These are phyloP conservation scores for Pseudocercospora eumusae DNA, from an alignment of 2,329 filamentous ascomycete species.

Conservation along the genomic window DNA sequence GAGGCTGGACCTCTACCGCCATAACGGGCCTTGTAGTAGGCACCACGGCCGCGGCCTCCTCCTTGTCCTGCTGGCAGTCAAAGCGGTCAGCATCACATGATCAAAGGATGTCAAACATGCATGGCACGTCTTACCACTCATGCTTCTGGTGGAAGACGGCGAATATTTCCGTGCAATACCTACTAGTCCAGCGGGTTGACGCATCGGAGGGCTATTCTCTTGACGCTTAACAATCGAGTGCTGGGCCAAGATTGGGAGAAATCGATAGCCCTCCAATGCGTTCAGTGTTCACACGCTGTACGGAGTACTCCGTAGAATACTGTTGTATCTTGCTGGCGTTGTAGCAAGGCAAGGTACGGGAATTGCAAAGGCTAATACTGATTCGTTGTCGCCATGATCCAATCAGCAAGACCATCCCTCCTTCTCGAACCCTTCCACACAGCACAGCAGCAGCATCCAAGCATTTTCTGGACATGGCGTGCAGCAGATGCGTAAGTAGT, in stretches of 20 bases:
- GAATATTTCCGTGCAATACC: neutral
- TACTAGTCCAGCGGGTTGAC: no score
- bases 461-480: conserved; percentile 1
- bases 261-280: neutral
- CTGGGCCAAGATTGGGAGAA: no score
- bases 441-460: neutral
- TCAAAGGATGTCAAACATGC: neutral
- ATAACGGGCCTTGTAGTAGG: conserved; percentile 37
- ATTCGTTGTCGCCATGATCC: neutral
- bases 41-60: conserved; percentile 34
- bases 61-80: conserved; percentile 18
- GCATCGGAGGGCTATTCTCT: no score
- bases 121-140: conserved; percentile 23
- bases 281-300: no score
- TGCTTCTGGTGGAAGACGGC: conserved; percentile 8
- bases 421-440: conserved; percentile 6
- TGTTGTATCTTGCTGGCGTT: no score
- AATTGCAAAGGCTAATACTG: neutral
- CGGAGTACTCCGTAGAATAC: no score
- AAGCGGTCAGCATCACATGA: conserved; percentile 15
- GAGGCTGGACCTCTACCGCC: conserved; percentile 22
- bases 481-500: neutral
- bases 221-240: no score
- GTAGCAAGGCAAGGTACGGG: neutral
- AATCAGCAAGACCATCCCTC: neutral